Base-by-base conservation (phyloP, 352 stramenopile species). In the Globisporangium takayamanum region DNA sequence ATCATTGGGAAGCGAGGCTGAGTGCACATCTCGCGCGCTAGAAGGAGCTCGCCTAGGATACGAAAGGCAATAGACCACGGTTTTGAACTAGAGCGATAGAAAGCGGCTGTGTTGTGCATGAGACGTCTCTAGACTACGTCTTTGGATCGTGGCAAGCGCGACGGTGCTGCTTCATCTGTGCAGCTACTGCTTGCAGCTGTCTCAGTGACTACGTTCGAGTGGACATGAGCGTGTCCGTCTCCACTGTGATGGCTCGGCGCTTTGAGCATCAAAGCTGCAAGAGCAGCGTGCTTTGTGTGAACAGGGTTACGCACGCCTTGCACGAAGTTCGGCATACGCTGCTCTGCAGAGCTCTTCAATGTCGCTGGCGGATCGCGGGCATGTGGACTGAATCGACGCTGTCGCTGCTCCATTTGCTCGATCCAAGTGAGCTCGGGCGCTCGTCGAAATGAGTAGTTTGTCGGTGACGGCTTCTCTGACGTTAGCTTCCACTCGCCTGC, bases 371-470 rank as follows among this genome's bases (percentile, higher is more conserved):
- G 52, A 16, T 25, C 39, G 8, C 61, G 70, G 8, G 76, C 70
- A 33, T 76, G 52, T 22, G 76, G 76, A 46, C 79, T 60, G 30
- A 66, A 69, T 44, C 70, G 67, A 4, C 62, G 68, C 39, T 84
- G 73, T 0, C 66, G 74, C 44, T 82, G 69, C 44, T 88, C 80
- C 20, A 88, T 61, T 16, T 88, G 70, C 47, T 88, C 79, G 64
- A 89, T 91, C 81, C 79, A 91, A n/a, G 79, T 80, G 1, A 62
- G 64, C 50, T 68, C 61, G 0, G 57, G 61, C 7, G 77, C 77
- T 18, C 76, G 73, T 5, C 73, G 79, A 57, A 91, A 89, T 1
- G 68, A 85, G 57, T 77, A 85, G 16, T 64, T 73, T 0, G 72
- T 82, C 10, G 71, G 66, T 28, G 73, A 78, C 20, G 76, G 75